These are phyloP conservation scores for Pseudozyma pruni DNA, from an alignment of 1,284 basidiomycete genomes.

Conservation along the genomic window DNA sequence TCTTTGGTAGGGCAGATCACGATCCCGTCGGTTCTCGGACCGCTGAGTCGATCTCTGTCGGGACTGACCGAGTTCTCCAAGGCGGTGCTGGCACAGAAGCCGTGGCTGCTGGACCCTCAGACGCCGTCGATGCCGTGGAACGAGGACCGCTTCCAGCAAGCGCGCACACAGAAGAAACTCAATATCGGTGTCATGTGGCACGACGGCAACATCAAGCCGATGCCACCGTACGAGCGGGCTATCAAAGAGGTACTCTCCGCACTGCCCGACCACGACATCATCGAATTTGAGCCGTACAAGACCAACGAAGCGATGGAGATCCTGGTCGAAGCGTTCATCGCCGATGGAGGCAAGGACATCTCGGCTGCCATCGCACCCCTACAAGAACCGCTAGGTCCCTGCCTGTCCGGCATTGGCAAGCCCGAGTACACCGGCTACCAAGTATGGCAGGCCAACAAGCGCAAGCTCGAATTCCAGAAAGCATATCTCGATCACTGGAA, in stretches of 20 bases:
- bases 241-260: constrained; percentile 58
- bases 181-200: constrained; percentile 68
- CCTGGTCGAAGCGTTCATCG: constrained; percentile 51
- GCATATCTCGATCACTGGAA: constrained; percentile 74
- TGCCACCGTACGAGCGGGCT: constrained; percentile 67
- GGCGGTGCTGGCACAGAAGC: constrained; percentile 73
- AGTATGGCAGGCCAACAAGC: constrained; percentile 72
- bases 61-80: constrained; percentile 77
- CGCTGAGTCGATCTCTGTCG: constrained; percentile 74
- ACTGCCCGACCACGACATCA: constrained; percentile 60
- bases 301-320: constrained; percentile 60
- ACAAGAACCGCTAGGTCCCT: constrained; percentile 55
- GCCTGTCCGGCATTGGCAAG: constrained; percentile 22
- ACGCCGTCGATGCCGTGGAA: constrained; percentile 77
- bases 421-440: constrained; percentile 70
- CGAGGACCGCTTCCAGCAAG: constrained; percentile 72
- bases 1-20: constrained; percentile 74
- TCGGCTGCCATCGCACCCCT: constrained; percentile 38
- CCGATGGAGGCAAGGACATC: constrained; percentile 61
- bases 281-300: constrained; percentile 42
- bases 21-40: constrained; percentile 78
- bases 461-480: constrained; percentile 70
- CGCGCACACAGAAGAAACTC: constrained; percentile 36
- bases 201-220: constrained; percentile 68
- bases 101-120: constrained; percentile 78